phyloP scores from a whole-genome alignment of 371 early-diverging fungal species.

The Neoconidiobolus thromboides region DNA sequence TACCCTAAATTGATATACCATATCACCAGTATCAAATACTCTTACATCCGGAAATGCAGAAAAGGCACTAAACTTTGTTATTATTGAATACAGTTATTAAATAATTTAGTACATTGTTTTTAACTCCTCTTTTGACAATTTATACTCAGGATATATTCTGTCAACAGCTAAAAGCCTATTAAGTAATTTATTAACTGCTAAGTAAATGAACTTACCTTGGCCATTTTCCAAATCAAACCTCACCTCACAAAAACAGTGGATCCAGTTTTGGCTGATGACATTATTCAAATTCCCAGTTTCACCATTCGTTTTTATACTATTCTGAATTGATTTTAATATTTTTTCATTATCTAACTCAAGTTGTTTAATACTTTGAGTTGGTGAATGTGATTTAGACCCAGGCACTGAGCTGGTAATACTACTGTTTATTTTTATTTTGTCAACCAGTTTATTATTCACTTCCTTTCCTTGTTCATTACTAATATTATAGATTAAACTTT shows the following conservation, averaged over 20 bases:
- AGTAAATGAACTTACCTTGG: conserved; percentile 32
- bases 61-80: conserved; percentile 39
- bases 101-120: conserved; percentile 45
- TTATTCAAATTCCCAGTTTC: too few relatives aligned
- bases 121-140: conserved; percentile 45
- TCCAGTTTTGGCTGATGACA: background rate
- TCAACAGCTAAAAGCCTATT: conserved; percentile 38
- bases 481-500: too few relatives aligned
- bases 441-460: too few relatives aligned
- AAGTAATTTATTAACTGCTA: background rate
- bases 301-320: too few relatives aligned
- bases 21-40: conserved; percentile 77
- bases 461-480: too few relatives aligned
- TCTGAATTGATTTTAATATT: too few relatives aligned
- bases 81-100: background rate
- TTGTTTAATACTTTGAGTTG: too few relatives aligned
- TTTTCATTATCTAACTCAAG: too few relatives aligned
- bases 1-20: conserved; percentile 71
- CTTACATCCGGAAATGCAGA: conserved; percentile 93
- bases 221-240: conserved; percentile 91
- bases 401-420: too few relatives aligned
- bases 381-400: too few relatives aligned
- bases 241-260: conserved; percentile 48
- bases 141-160: conserved; percentile 63
- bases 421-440: too few relatives aligned